Evolutionary conservation across 73 alveolate genomes (phyloP), one percentile per base, ranked within the genome.

Genomic region (Paramecium sonneborni): DNA sequence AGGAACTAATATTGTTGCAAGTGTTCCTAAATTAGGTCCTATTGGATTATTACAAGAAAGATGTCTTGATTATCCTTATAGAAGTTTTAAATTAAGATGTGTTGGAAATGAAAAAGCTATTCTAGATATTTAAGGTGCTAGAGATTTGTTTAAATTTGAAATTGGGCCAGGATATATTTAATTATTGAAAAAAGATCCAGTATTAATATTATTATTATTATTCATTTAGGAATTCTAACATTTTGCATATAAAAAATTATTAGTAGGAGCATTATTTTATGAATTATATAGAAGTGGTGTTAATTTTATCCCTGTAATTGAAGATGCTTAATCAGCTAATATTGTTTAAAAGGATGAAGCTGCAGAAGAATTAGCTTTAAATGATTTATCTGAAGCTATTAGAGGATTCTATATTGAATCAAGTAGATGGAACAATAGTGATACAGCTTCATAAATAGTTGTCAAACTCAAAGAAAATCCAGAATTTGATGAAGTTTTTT

Each of bases 31-130:
- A 85, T 93, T 95, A 21, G 98, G 96, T 10, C 97, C 96, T 15
- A 24, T 93, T 30, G 96, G 97, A 14, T 90, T 76, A 57, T 62
- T 95, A 6, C 86, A 94, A 68, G 90, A 70, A 70, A 92, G 96
- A 85, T 92, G 96, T 82, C 74, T 95, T n/a, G 98, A 95, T 88
- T 95, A 88, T 72, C 98, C 98, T 6, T 95, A 95, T 72, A 89
- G 85, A 52, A 52, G 92, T 32, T 95, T 96, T 96, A 92, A 95
- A 43, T 70, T 95, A 44, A 93, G 98, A 88, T 95, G 98, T 88
- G 92, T 94, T 20, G 95, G 79, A 24, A 88, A 94, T 48, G 94
- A 93, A 5, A 93, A 84, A 23, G 97, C 96, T 1, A 56, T 92
- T 67, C 82, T 95, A 24, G 97, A 94, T 86, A 88, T 95, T 21